A percentile compares a stretch with the other conserved stretches of the same genome.
These are phyloP conservation scores for Fraxinus albicans DNA, from an alignment of 305 asterid species.

Conservation along the genomic window DNA sequence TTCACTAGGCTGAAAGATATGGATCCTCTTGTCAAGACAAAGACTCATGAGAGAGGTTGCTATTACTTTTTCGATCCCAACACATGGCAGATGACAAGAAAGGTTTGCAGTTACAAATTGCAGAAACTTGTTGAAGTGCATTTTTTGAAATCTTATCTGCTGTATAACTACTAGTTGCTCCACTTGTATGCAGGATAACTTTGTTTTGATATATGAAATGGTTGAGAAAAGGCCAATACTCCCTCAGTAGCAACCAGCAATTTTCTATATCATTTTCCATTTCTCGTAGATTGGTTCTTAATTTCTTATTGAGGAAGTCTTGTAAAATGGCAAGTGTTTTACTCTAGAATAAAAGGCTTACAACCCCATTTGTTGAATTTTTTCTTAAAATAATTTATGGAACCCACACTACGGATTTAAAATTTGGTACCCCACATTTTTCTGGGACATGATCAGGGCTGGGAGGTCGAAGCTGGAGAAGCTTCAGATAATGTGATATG, in stretches of 20 bases:
- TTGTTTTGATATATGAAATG: conserved; percentile 68
- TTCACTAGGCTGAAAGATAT: conserved; percentile 57
- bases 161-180: neutral
- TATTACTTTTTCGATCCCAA: conserved; percentile 79
- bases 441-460: neutral
- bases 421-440: neutral
- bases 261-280: neutral
- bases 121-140: neutral
- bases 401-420: neutral
- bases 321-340: neutral
- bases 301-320: neutral
- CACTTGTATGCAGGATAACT: conserved; percentile 62
- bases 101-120: conserved; percentile 42
- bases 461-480: neutral
- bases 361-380: neutral
- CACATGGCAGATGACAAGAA: conserved; percentile 66
- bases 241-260: conserved; percentile 34
- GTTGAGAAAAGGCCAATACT: conserved; percentile 68
- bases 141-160: neutral
- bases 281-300: neutral
- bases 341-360: neutral
- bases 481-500: neutral
- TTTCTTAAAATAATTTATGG: neutral
- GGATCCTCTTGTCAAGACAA: conserved; percentile 72
- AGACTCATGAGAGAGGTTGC: conserved; percentile 68